Base-by-base conservation (phyloP, 805 yeast species). In the Candida pseudoglaebosa region DNA sequence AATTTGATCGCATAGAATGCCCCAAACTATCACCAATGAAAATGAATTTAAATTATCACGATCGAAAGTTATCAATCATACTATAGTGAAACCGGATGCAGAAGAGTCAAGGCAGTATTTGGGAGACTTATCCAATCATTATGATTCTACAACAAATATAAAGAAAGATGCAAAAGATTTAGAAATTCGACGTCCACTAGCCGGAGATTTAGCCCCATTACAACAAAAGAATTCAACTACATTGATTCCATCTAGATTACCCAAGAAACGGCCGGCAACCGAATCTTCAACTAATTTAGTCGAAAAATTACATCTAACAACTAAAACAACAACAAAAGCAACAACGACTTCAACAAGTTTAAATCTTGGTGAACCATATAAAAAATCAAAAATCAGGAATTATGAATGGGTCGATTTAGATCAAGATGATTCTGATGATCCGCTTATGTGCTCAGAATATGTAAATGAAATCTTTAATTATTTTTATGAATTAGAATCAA, bases 371-470 rank as follows among this genome's bases (percentile, higher is more conserved):
- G 45, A 45, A 18, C 43, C 54, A 42, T 60, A 59, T 51, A 68
- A 68, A 44, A 68, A 68, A 43, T 49, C 69, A 17, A 60, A 60
- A 44, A 55, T 56, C 15, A 50, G 59, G 36, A 79, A 71, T 45
- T 71, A 72, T 50, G 68, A 62, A 38, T 78, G 89, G 87, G 89
- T 83, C 53, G 87, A 82, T 57, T 64, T 83, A 43, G 93, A 84
- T 52, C 76, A 71, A 21, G 84, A 78, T 44, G 90, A 84, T 54
- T 55, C 61, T 34, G 82, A 79, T 46, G 91, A 84, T 56, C 86
- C 74, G 38, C 49, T 86, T 45, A 90, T 91, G 96, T 97, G 86
- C 22, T 78, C 89, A 44, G 99, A 91, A 66, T 91, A 90, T 60
- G 95, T 85, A 39, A 76, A 69, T 45, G 97, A 88, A 43, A 90